Evolutionary conservation across 352 stramenopile genomes (phyloP).

Genomic region (Phytophthora chlamydospora): DNA sequence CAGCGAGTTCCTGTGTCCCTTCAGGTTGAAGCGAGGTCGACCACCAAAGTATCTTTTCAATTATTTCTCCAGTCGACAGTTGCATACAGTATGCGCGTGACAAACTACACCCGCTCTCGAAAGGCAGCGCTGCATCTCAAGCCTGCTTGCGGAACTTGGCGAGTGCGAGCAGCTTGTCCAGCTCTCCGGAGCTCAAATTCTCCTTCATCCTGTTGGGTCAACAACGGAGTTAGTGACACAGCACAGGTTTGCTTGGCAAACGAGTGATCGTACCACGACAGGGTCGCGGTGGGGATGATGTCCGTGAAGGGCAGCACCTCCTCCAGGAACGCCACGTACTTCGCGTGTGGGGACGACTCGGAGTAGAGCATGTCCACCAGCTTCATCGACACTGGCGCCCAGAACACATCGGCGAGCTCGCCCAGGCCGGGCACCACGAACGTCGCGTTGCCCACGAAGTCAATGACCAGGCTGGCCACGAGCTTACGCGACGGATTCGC

Average conservation of each 20-base stretch:
- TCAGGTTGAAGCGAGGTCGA: constrained; percentile 26
- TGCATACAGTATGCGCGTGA: constrained; percentile 6
- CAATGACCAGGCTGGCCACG: constrained; percentile 83
- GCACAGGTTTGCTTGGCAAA: constrained; percentile 1
- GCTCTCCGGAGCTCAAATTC: constrained; percentile 51
- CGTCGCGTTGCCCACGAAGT: constrained; percentile 88
- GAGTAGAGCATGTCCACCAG: constrained; percentile 94
- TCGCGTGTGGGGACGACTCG: constrained; percentile 78
- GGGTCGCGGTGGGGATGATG: constrained; percentile 93
- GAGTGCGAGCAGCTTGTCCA: constrained; percentile 36
- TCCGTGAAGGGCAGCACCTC: constrained; percentile 95
- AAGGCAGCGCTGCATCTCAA: constrained; percentile 4
- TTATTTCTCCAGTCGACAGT: constrained; percentile 27
- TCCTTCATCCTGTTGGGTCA: constrained; percentile 53
- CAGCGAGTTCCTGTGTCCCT: constrained; percentile 12
- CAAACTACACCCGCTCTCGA: constrained; percentile 13
- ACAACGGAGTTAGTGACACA: not conserved
- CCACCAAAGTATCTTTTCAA: constrained; percentile 19
- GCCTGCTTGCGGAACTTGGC: constrained; percentile 32
- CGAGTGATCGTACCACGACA: constrained; percentile 79
- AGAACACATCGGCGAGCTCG: constrained; percentile 91
- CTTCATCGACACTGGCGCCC: constrained; percentile 90
- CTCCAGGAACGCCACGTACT: constrained; percentile 88
- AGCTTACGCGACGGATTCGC: constrained; percentile 64
- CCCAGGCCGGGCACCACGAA: constrained; percentile 90